These are phyloP conservation scores for Lyophyllum semitale DNA, from an alignment of 768 basidiomycete genomes.

Conservation along the genomic window DNA sequence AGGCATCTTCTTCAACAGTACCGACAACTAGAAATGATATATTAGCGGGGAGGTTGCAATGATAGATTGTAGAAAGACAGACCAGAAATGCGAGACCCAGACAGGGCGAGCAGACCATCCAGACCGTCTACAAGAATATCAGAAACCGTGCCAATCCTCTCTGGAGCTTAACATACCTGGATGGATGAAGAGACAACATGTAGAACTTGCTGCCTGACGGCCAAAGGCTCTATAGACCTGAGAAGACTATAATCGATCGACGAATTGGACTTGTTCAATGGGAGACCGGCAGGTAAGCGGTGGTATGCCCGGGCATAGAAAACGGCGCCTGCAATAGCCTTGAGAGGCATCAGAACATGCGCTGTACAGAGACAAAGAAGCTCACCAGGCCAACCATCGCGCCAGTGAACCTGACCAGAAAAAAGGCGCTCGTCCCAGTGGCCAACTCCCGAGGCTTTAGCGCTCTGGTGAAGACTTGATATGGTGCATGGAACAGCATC, in stretches of 20 bases:
- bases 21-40: constrained; percentile 35
- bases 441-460: constrained; percentile 70
- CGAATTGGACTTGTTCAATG: constrained; percentile 39
- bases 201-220: constrained; percentile 48
- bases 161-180: constrained; percentile 43
- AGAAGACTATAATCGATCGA: constrained; percentile 59
- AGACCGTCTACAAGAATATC: constrained; percentile 53
- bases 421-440: constrained; percentile 83
- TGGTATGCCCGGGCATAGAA: constrained; percentile 57
- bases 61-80: constrained; percentile 16
- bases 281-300: constrained; percentile 50
- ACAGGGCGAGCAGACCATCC: constrained; percentile 73
- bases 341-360: constrained; percentile 19
- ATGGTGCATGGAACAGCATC: constrained; percentile 85
- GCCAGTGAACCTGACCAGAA: constrained; percentile 85
- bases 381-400: constrained; percentile 80
- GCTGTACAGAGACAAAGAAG: constrained; percentile 5
- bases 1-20: constrained; percentile 39
- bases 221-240: constrained; percentile 45
- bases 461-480: constrained; percentile 73
- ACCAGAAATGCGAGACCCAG: constrained; percentile 68
- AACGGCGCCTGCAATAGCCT: constrained; percentile 79
- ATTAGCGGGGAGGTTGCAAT: neutral
- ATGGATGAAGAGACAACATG: constrained; percentile 61
- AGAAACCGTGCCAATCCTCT: neutral